phyloP scores from a whole-genome alignment of 192 early-diverging fungal species.

The Mortierella hygrophila region DNA sequence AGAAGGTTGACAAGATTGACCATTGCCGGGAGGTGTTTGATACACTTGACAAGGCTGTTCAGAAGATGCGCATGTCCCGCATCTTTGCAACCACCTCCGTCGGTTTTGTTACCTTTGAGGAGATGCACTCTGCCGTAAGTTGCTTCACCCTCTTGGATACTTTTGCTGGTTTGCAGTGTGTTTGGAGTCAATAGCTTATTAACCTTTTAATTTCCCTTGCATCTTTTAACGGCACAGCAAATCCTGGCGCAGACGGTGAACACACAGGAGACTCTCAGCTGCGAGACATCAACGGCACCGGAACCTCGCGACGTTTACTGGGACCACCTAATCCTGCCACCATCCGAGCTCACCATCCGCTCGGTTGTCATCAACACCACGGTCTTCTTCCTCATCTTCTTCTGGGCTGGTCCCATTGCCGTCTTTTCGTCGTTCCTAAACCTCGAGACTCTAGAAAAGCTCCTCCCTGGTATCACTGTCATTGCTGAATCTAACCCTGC shows the following conservation, averaged over 20 bases:
- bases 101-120: slow-evolving; percentile 86
- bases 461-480: slow-evolving; percentile 71
- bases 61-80: slow-evolving; percentile 61
- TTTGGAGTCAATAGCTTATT: neutral
- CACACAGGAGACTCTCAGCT: slow-evolving; percentile 74
- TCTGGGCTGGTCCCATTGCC: slow-evolving; percentile 82
- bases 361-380: slow-evolving; percentile 65
- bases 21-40: slow-evolving; percentile 69
- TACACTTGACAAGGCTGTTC: slow-evolving; percentile 65
- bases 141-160: neutral
- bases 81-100: slow-evolving; percentile 64
- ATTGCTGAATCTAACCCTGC: slow-evolving; percentile 64
- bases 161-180: neutral
- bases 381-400: slow-evolving; percentile 77
- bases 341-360: slow-evolving; percentile 65
- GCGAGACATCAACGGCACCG: slow-evolving; percentile 72
- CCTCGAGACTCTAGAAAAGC: slow-evolving; percentile 67
- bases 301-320: slow-evolving; percentile 84
- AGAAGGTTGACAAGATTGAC: slow-evolving; percentile 77
- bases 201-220: neutral
- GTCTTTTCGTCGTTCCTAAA: slow-evolving; percentile 75
- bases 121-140: slow-evolving; percentile 75
- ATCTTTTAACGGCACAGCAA: slow-evolving; percentile 45
- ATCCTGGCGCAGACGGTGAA: slow-evolving; percentile 76
- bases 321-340: slow-evolving; percentile 78